Evolutionary conservation across 805 yeast genomes (phyloP), one percentile per base, ranked within the genome.

Genomic region (Starmera dryadoides): DNA sequence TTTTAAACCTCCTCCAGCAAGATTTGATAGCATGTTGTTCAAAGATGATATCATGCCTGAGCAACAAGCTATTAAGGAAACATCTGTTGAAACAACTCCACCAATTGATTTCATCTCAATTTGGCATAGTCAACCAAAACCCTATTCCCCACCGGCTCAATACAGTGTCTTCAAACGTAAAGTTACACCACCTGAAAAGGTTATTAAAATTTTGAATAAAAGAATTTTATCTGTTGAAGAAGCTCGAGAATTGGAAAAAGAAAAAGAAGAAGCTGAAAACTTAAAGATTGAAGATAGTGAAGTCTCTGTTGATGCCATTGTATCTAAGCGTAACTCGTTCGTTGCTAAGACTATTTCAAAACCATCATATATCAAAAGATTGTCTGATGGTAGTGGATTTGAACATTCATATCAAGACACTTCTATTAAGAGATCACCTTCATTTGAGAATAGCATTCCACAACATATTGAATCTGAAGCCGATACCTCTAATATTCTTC

Each of bases 81-180:
- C 22, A 31, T 11, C 6, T 12, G 15, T 7, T 6, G 11, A 25
- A 5, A 9, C 19, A 2, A 33, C 45, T 3, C 45, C 48, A 21
- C 46, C 53, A n/a, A 42, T 48, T 4, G 55, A 48, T 30, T 55
- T 50, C 36, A 46, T 53, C 23, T 46, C 49, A 14, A 56, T 51
- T 18, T 55, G 58, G 59, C 49, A 48, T 34, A 50, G 42, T 34
- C 67, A 18, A 59, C 63, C 40, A 59, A 65, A 45, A 25, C 34
- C 46, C 15, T n/a, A 4, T 3, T 43, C 52, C 1, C 52, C 49
- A 9, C 20, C 46, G 6, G 52, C 55, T 14, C 57, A 54, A 33
- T 54, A 54, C 30, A 39, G 42, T 10, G 26, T 42, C 10, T 42
- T 38, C 4, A 25, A 40, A 2, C 47, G 47, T 39, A 48, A 44